Conservation (phyloP, 2,329 filamentous ascomycete genomes). For the Mariannaea sp. region DNA sequence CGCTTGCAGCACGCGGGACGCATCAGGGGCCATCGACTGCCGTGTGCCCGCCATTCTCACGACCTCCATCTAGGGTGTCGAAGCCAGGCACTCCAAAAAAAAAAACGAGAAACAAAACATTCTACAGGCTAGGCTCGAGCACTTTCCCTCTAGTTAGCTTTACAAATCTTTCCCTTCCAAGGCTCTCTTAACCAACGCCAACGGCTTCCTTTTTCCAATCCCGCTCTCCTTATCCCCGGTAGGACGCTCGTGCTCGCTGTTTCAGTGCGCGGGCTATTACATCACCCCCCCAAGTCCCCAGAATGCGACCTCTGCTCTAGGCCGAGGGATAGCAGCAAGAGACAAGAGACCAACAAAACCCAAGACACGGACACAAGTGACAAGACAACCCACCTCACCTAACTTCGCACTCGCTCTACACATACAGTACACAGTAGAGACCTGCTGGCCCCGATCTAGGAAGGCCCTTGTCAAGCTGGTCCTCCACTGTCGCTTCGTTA, state of each 20-base stretch:
- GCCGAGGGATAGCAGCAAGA: too few species aligned
- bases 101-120: too few species aligned
- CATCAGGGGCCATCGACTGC: neutral
- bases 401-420: too few species aligned
- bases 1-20: neutral
- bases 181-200: neutral
- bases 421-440: too few species aligned
- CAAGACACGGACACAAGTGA: constrained; percentile 8
- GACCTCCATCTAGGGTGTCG: too few species aligned
- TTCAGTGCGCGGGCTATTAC: constrained; percentile 1
- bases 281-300: neutral
- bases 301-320: constrained; percentile 13
- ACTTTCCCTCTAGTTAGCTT: too few species aligned
- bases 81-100: too few species aligned
- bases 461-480: neutral
- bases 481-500: constrained; percentile 7
- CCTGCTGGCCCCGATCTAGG: neutral
- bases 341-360: constrained; percentile 5
- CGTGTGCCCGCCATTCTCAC: constrained; percentile 1
- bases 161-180: too few species aligned
- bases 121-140: too few species aligned
- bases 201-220: neutral
- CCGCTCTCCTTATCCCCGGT: constrained; percentile 1
- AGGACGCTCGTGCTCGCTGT: neutral
- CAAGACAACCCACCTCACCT: neutral